Conservation (phyloP, 805 yeast genomes). For the Debaryomyces castellii region DNA sequence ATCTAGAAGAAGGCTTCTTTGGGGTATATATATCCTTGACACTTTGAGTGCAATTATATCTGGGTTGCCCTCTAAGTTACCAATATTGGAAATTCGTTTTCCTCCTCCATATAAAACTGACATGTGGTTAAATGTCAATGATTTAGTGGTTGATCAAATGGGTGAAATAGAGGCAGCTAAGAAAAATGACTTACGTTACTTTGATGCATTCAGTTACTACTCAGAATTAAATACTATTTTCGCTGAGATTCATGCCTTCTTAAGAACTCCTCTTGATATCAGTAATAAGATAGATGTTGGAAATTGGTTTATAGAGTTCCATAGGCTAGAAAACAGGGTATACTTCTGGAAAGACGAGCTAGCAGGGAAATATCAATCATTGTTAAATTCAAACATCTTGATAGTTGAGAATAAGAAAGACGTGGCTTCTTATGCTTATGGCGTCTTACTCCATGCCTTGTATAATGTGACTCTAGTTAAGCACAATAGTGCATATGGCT, state of each 20-base stretch:
- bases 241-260: slow-evolving; percentile 7
- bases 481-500: slow-evolving; percentile 14
- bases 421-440: slow-evolving; percentile 4
- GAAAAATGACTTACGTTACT: slow-evolving; percentile 1
- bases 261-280: slow-evolving; percentile 13
- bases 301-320: slow-evolving; percentile 15
- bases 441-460: slow-evolving; percentile 12
- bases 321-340: slow-evolving; percentile 13
- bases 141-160: slow-evolving; percentile 3
- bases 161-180: slow-evolving; percentile 1
- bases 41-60: slow-evolving; percentile 11
- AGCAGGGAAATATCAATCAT: slow-evolving; percentile 6
- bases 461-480: slow-evolving; percentile 15
- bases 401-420: slow-evolving; percentile 1
- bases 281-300: slow-evolving; percentile 13
- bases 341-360: slow-evolving; percentile 12
- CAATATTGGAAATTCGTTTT: slow-evolving; percentile 8
- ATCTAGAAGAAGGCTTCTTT: slow-evolving; percentile 9
- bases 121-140: slow-evolving; percentile 7
- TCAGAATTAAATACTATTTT: neutral
- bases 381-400: slow-evolving; percentile 5
- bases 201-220: slow-evolving; percentile 6
- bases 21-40: slow-evolving; percentile 17
- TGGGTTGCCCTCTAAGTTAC: slow-evolving; percentile 11
- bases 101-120: slow-evolving; percentile 10